Percentiles rank a stretch among this genome's conserved stretches.
These are phyloP conservation scores for Agrocybe chaxingu DNA, from an alignment of 768 basidiomycete genomes.

Conservation along the genomic window DNA sequence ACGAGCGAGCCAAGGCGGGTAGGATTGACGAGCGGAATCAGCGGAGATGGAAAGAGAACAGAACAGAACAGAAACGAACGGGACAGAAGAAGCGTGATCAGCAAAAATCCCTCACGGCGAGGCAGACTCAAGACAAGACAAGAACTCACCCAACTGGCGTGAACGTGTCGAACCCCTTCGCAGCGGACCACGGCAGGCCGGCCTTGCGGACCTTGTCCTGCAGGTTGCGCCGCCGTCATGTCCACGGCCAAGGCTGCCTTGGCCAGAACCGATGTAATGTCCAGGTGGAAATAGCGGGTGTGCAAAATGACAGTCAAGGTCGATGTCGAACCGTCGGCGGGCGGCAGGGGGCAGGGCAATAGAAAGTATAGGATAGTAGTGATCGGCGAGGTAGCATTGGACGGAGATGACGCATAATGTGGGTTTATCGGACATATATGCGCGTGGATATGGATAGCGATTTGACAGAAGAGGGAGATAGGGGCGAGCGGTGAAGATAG, in stretches of 20 bases:
- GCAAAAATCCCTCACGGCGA: background rate
- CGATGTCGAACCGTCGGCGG: no score
- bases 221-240: conserved; percentile 91
- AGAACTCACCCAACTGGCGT: conserved; percentile 76
- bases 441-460: conserved; percentile 24
- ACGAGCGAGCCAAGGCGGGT: no score
- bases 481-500: background rate
- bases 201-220: conserved; percentile 91
- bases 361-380: no score
- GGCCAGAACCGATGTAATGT: no score
- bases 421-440: no score
- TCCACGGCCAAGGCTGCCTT: conserved; percentile 78
- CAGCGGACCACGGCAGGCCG: conserved; percentile 96
- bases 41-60: no score
- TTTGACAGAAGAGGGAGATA: background rate
- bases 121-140: conserved; percentile 5
- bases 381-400: no score
- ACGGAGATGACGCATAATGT: no score
- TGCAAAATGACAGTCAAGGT: no score
- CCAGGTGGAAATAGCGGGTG: no score
- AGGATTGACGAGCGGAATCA: no score
- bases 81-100: conserved; percentile 5
- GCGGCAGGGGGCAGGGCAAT: no score
- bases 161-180: conserved; percentile 97
- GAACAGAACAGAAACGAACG: background rate